Conservation (phyloP, 202 grass and related monocot genomes). For the Setaria viridis region DNA sequence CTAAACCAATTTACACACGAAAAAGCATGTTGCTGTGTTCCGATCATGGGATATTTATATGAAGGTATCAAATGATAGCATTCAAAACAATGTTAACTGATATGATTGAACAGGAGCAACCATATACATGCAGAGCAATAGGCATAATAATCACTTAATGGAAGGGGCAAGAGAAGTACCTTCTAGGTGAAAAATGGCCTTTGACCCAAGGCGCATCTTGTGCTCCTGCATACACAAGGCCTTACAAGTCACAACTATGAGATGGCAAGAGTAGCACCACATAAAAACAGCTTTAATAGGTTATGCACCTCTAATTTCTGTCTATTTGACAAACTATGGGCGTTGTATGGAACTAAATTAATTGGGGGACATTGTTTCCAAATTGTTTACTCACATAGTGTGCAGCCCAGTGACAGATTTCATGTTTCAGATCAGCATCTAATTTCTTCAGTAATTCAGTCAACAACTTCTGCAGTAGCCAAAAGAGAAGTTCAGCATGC, state of each 20-base stretch:
- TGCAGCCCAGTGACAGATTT: constrained; percentile 98
- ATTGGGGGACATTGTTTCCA: background rate
- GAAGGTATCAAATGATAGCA: background rate
- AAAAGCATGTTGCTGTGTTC: background rate
- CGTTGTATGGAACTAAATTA: constrained; percentile 2
- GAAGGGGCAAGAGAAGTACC: constrained; percentile 49
- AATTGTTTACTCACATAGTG: constrained; percentile 79
- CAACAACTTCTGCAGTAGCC: constrained; percentile 75
- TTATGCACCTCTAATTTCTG: constrained; percentile 17
- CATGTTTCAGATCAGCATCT: constrained; percentile 94
- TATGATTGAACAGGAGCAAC: background rate
- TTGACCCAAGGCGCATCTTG: constrained; percentile 96
- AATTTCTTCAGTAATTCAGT: constrained; percentile 91
- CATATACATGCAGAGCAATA: background rate
- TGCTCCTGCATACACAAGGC: constrained; percentile 72
- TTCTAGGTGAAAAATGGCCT: constrained; percentile 98
- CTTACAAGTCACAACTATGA: constrained; percentile 15
- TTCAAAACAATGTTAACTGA: background rate
- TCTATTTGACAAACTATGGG: constrained; percentile 17
- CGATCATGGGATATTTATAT: background rate
- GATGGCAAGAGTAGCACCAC: background rate
- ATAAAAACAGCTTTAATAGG: background rate
- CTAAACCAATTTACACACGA: background rate
- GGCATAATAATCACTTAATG: background rate
- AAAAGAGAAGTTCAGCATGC: constrained; percentile 36